These are phyloP conservation scores for Penicillium lividum DNA, from an alignment of 495 filamentous ascomycete genomes.

Conservation along the genomic window DNA sequence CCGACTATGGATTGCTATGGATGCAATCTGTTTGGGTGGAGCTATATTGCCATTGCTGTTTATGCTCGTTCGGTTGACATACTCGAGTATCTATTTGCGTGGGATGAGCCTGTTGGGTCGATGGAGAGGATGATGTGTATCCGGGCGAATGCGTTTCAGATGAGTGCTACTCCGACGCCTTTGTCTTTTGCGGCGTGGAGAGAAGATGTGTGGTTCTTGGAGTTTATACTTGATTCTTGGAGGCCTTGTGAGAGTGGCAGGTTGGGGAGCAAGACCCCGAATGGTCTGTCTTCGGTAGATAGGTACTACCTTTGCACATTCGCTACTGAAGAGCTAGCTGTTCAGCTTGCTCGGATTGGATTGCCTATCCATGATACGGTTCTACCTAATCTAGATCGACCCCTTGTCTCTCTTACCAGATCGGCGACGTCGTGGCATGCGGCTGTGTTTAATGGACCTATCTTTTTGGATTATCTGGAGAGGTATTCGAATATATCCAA, in stretches of 20 bases:
- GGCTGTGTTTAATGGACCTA: conserved; percentile 8
- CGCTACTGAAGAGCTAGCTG: neutral
- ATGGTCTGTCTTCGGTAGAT: neutral
- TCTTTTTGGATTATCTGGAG: conserved; percentile 13
- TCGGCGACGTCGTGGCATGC: conserved; percentile 13
- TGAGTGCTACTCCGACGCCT: neutral
- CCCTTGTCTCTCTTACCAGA: neutral
- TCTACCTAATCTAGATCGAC: neutral
- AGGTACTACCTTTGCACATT: neutral
- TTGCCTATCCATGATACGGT: neutral
- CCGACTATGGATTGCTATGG: neutral
- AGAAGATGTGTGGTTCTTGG: neutral
- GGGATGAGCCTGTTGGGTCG: neutral
- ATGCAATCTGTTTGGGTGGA: conserved; percentile 16
- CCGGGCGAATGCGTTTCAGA: neutral
- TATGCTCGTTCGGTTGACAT: conserved; percentile 2
- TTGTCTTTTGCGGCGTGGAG: neutral
- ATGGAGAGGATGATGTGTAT: neutral
- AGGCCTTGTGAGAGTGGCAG: neutral
- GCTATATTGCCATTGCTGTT: conserved; percentile 10
- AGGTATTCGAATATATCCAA: neutral
- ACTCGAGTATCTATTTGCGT: conserved; percentile 6
- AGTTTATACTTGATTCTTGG: neutral
- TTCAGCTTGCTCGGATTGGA: neutral
- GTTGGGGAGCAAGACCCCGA: neutral